These are phyloP conservation scores for Penicillium soppii DNA, from an alignment of 495 filamentous ascomycete species.

Conservation along the genomic window DNA sequence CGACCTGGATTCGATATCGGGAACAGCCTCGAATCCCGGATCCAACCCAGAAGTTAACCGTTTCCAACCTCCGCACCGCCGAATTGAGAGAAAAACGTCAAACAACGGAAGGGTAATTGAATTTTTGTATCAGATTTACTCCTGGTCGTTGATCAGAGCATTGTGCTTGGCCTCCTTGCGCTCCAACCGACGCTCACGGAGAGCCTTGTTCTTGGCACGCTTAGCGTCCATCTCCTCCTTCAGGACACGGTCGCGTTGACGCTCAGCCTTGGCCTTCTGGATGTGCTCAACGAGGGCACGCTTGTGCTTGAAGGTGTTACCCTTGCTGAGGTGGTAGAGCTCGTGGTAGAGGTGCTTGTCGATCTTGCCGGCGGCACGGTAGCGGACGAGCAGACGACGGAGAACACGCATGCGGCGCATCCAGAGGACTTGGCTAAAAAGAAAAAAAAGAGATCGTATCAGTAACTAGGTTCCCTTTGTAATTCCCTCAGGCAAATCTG, in stretches of 20 bases:
- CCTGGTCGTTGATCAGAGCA: constrained; percentile 74
- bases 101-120: constrained; percentile 28
- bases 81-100: constrained; percentile 33
- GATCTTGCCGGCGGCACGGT: constrained; percentile 99
- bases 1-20: constrained; percentile 28
- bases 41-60: constrained; percentile 23
- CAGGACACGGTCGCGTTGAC: constrained; percentile 85
- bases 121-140: constrained; percentile 47
- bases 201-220: constrained; percentile 99
- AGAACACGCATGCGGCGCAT: constrained; percentile 99
- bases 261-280: constrained; percentile 99
- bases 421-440: constrained; percentile 85
- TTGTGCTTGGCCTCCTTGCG: constrained; percentile 86
- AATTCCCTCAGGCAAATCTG: not conserved
- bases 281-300: constrained; percentile 99
- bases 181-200: constrained; percentile 92
- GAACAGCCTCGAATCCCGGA: constrained; percentile 22
- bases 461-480: constrained; percentile 13
- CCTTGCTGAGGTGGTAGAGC: constrained; percentile 99
- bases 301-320: constrained; percentile 99
- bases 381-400: constrained; percentile 97
- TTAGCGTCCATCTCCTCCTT: constrained; percentile 99
- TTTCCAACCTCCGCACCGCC: constrained; percentile 47
- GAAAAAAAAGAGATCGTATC: constrained; percentile 10
- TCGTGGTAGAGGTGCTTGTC: constrained; percentile 99